Evolutionary conservation across 2,329 filamentous ascomycete genomes (phyloP), one percentile per base, ranked within the genome.

Genomic region (Whalleya microplaca): DNA sequence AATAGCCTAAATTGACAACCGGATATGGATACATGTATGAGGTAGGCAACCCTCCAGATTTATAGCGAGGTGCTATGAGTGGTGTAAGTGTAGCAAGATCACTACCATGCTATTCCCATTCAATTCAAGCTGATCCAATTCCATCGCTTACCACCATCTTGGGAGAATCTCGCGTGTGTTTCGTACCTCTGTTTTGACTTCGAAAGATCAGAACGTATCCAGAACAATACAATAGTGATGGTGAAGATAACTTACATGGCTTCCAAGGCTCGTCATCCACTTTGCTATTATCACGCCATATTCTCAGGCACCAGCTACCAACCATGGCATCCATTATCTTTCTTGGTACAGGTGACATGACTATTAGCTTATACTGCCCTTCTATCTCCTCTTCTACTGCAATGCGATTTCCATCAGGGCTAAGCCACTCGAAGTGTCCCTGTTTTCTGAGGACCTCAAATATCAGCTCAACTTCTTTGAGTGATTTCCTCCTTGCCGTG

Each of bases 241-340:
- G 14, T 19, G 21, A 50, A 29, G 23, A 18, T 16, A 32, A 56
- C 61, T 59, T 45, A 63, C 61, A 8, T 44, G 40, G 3, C 20
- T 42, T 50, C 19, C 18, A 16, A 18, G 49, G 27, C 37, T 48
- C 47, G n/a, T 48, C 9, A 37, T 44, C 44, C 16, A 50, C 53
- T 16, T 56, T 56, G 6, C 58, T 55, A 9, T 49, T 56, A 21
- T 58, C 56, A 23, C 55, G 58, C 64, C 64, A 66, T 27, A 65
- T 51, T 14, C 61, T 52, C 45, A 66, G 44, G 27, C 61, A 64
- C 64, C 64, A 66, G 21, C 62, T 57, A 9, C 51, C 64, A 16
- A 69, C 58, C 51, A 69, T 55, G 21, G 61, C 64, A 49, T 69
- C 65, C 46, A 65, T 48, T 14, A 44, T 55, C 37, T 41, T 45